Conservation (phyloP, 1,139 yeast species). For the Pichia inconspicua region DNA sequence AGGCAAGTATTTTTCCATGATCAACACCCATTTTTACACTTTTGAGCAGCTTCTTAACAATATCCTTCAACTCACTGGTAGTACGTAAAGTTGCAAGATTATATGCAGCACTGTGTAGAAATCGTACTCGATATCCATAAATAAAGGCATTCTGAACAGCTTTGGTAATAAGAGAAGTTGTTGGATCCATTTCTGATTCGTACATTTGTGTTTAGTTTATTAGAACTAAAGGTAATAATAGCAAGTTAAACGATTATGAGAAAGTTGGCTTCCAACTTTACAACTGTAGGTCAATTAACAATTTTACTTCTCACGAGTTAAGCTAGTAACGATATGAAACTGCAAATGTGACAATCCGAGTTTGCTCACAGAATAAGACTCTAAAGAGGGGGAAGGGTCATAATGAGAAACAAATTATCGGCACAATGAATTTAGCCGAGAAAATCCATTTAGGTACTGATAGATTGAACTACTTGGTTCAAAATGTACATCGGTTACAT, state of each 20-base stretch:
- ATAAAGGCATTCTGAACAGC: constrained; percentile 30
- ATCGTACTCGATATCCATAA: constrained; percentile 68
- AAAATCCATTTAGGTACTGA: no score
- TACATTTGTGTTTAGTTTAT: neutral
- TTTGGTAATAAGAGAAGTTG: neutral
- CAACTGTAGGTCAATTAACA: no score
- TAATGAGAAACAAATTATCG: neutral
- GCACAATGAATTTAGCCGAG: neutral
- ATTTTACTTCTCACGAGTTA: no score
- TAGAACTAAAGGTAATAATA: neutral
- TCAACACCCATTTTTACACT: constrained; percentile 42
- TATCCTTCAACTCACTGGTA: constrained; percentile 30
- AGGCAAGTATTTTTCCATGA: constrained; percentile 62
- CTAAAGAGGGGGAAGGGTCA: neutral
- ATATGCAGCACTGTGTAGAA: constrained; percentile 56
- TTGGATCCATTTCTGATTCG: neutral
- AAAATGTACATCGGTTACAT: no score
- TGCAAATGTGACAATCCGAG: no score
- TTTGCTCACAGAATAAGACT: no score
- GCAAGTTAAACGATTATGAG: neutral
- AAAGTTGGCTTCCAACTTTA: neutral
- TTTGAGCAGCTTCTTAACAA: constrained; percentile 42
- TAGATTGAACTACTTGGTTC: no score
- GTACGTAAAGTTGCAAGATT: constrained; percentile 44
- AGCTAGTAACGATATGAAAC: no score